Conservation (phyloP, 164 flowering plant species). For the Magnolia officinalis region DNA sequence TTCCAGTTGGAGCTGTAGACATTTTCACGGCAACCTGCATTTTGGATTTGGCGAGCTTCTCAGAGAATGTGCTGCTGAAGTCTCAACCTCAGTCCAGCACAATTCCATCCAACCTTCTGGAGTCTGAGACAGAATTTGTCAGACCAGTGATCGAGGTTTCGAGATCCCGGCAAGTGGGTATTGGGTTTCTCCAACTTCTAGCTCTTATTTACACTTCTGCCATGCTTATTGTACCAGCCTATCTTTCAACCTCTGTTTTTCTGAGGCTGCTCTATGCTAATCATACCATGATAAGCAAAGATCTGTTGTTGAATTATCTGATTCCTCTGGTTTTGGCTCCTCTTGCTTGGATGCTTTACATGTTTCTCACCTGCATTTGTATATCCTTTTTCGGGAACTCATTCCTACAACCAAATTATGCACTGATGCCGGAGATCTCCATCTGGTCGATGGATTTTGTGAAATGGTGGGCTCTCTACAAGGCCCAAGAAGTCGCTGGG, state of each 20-base stretch:
- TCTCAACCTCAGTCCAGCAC: conserved; percentile 30
- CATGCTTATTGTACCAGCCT: conserved; percentile 55
- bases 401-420: conserved; percentile 63
- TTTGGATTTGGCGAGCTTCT: conserved; percentile 61
- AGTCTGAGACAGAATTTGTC: conserved; percentile 19
- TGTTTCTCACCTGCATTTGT: conserved; percentile 45
- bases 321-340: conserved; percentile 49
- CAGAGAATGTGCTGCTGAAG: conserved; percentile 50
- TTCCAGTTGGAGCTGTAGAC: conserved; percentile 78
- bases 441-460: conserved; percentile 65
- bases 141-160: conserved; percentile 29
- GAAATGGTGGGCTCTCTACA: conserved; percentile 79
- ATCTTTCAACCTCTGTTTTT: conserved; percentile 42
- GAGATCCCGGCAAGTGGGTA: conserved; percentile 25
- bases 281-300: not conserved
- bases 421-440: conserved; percentile 48
- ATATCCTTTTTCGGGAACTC: conserved; percentile 68
- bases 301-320: conserved; percentile 29
- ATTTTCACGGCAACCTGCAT: conserved; percentile 81
- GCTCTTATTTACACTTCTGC: conserved; percentile 41
- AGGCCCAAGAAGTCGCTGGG: conserved; percentile 58
- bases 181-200: conserved; percentile 43
- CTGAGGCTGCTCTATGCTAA: conserved; percentile 19
- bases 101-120: conserved; percentile 19
- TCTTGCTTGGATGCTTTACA: conserved; percentile 62